Evolutionary conservation across 2,329 filamentous ascomycete species (phyloP).

Genomic region (Exserohilum rostratum): DNA sequence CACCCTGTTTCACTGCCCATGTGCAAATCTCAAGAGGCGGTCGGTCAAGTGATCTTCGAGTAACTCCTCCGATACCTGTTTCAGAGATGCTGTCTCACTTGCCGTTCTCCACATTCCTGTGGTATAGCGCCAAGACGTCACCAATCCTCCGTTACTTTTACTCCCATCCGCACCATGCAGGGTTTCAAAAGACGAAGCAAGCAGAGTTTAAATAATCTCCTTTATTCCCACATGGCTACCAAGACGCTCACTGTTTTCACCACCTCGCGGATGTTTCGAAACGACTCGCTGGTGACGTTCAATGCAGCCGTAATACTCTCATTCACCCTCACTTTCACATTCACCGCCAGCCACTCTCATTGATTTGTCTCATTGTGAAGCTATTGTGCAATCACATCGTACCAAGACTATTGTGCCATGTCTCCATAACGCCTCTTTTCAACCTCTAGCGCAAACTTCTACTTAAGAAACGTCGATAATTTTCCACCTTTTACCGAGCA

Average conservation of each 20-base stretch:
- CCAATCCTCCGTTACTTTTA: not conserved
- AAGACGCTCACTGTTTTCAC: too few relatives aligned
- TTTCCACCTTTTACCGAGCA: slow-evolving; percentile 10
- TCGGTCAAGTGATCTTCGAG: too few relatives aligned
- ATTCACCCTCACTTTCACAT: slow-evolving; percentile 28
- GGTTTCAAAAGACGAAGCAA: not conserved
- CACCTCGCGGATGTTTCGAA: not conserved
- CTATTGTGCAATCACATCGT: slow-evolving; percentile 10
- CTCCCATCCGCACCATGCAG: not conserved
- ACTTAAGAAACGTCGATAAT: slow-evolving; percentile 16
- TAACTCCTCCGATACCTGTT: not conserved
- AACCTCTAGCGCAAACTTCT: not conserved
- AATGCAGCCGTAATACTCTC: slow-evolving; percentile 4
- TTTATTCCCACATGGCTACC: too few relatives aligned
- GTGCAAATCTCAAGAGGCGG: not conserved
- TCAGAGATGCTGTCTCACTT: not conserved
- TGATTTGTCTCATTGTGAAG: slow-evolving; percentile 31
- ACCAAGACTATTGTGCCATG: slow-evolving; percentile 19
- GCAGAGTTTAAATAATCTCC: too few relatives aligned
- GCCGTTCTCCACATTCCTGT: not conserved
- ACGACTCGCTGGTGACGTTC: slow-evolving; percentile 12
- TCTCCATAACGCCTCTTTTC: slow-evolving; percentile 11
- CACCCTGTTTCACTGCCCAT: not conserved
- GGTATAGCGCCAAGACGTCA: not conserved
- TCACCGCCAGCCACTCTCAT: slow-evolving; percentile 11